A percentile compares a stretch with the other conserved stretches of the same genome.
Conservation (phyloP, 1,139 yeast genomes). For the Scheffersomyces titani region DNA sequence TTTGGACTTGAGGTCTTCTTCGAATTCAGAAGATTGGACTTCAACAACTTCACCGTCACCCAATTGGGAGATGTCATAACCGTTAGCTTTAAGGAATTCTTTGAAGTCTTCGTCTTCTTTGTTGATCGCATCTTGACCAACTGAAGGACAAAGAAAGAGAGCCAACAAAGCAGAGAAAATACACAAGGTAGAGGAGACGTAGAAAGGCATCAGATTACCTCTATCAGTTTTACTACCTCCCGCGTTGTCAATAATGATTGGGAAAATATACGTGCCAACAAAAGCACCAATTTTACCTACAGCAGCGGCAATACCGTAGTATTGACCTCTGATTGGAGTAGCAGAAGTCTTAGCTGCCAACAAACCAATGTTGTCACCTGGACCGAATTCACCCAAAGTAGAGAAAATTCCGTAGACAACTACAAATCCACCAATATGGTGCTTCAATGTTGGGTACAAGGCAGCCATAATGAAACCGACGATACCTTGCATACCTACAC, state of each 20-base stretch:
- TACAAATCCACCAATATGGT: conserved; percentile 73
- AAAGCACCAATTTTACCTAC: conserved; percentile 90
- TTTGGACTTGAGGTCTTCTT: background rate
- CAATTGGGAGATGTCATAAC: conserved; percentile 56
- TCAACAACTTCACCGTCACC: conserved; percentile 34
- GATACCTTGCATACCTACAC: conserved; percentile 71
- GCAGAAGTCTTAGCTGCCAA: conserved; percentile 86
- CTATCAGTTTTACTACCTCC: conserved; percentile 47
- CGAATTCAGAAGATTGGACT: conserved; percentile 4
- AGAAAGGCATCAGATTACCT: conserved; percentile 78
- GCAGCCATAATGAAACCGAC: conserved; percentile 90
- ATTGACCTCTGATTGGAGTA: conserved; percentile 86
- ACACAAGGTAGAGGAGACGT: conserved; percentile 77
- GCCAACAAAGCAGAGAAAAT: conserved; percentile 70
- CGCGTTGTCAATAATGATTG: conserved; percentile 54
- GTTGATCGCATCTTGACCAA: conserved; percentile 80
- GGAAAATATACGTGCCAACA: conserved; percentile 87
- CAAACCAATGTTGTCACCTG: conserved; percentile 90
- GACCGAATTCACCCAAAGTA: conserved; percentile 90
- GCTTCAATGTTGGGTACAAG: conserved; percentile 52
- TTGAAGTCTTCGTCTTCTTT: conserved; percentile 75
- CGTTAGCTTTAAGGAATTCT: conserved; percentile 58
- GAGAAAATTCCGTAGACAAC: conserved; percentile 86
- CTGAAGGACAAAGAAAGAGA: conserved; percentile 71
- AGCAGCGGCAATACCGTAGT: conserved; percentile 91